These are phyloP conservation scores for Testicularia cyperi DNA, from an alignment of 1,284 basidiomycete genomes.

Conservation along the genomic window DNA sequence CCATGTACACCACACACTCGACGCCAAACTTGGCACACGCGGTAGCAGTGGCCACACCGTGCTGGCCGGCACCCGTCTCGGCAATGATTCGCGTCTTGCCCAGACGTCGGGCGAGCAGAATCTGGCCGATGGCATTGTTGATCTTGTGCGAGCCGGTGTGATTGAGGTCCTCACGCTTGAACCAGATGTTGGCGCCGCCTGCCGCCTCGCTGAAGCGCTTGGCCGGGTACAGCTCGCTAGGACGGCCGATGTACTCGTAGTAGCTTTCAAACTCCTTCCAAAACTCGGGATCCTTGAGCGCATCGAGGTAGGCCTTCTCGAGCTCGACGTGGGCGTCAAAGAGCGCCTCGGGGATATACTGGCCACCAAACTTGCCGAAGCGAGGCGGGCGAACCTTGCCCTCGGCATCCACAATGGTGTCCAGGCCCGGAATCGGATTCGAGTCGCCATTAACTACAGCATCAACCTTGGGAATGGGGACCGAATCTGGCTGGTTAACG, in stretches of 20 bases:
- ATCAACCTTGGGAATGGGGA: slow-evolving; percentile 50
- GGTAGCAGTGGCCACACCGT: slow-evolving; percentile 97
- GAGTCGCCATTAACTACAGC: slow-evolving; percentile 41
- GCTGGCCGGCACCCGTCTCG: slow-evolving; percentile 97
- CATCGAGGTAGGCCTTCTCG: slow-evolving; percentile 83
- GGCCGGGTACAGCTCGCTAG: slow-evolving; percentile 72
- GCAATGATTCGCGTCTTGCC: slow-evolving; percentile 97
- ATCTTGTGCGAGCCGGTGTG: slow-evolving; percentile 60
- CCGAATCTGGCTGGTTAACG: slow-evolving; percentile 35
- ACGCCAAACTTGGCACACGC: slow-evolving; percentile 95
- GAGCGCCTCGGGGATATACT: slow-evolving; percentile 92
- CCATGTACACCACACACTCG: slow-evolving; percentile 97
- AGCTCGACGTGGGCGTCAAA: slow-evolving; percentile 88
- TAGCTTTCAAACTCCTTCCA: slow-evolving; percentile 87
- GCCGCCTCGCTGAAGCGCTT: slow-evolving; percentile 74
- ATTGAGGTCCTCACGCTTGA: slow-evolving; percentile 90
- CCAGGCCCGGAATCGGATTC: slow-evolving; percentile 42
- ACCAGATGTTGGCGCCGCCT: slow-evolving; percentile 91
- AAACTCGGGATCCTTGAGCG: slow-evolving; percentile 84
- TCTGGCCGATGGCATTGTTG: slow-evolving; percentile 62
- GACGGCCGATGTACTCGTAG: slow-evolving; percentile 86
- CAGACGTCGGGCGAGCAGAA: slow-evolving; percentile 84
- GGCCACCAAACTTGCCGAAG: slow-evolving; percentile 94
- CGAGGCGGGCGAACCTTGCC: slow-evolving; percentile 67
- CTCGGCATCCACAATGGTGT: slow-evolving; percentile 39